Evolutionary conservation across 2,329 filamentous ascomycete genomes (phyloP), one percentile per base, ranked within the genome.

Genomic region (Pseudogymnoascus destructans): DNA sequence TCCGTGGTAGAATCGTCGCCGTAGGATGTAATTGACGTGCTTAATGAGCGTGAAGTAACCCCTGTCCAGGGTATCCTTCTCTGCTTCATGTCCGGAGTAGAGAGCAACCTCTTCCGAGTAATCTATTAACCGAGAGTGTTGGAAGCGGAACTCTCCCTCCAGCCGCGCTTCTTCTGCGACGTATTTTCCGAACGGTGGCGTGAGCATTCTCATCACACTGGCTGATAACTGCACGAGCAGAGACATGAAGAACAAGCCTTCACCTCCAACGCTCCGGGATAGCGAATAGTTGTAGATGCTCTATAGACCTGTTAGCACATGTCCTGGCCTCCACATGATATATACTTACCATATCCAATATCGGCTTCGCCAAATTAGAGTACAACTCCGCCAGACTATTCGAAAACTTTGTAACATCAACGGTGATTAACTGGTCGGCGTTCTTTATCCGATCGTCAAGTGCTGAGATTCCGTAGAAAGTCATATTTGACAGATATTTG

Each of bases 11-110:
- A 98, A 87, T 55, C 93, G 82, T 62, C 89, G 79, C 36, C 91
- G 81, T 61, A 98, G 74, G 63, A 97, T 96, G 68, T 95, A 69
- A 72, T 98, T 98, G 69, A 98, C 92, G 73, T 98, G 93, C 73
- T 96, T 97, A 75, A 98, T 98, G 35, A 98, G 78, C 1, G 93
- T 98, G 69, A 98, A 98, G 72, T 98, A 98, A 13, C 93, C 92
- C 74, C 97, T 97, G 73, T 98, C 93, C 57, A 98, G 77, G 0
- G 87, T 95, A 70, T 97, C 89, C 71, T 97, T 97, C 72, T 98
- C 93, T 9, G 87, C 90, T 66, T 92, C 86, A 66, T 97, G 91
- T 21, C 93, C 93, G 52, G 84, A 81, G 68, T 96, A 97, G 7
- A 98, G 76, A 1, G 93, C 93, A 3, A 98, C 82, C 70, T 98